phyloP scores from a whole-genome alignment of 2,329 filamentous ascomycete genomes.

The Tolypocladium pustulatum region DNA sequence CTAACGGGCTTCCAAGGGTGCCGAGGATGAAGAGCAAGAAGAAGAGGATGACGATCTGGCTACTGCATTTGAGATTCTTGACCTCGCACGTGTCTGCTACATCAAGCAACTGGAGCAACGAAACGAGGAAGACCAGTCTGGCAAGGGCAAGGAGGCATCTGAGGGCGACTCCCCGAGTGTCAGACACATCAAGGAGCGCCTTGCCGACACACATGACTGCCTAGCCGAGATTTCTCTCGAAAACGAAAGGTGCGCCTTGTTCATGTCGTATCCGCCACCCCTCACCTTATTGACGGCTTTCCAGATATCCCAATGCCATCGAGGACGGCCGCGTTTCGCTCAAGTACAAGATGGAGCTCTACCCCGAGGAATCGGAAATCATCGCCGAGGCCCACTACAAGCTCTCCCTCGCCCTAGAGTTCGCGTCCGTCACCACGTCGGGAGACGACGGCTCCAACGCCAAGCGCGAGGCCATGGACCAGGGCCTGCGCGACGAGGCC shows the following conservation, averaged over 20 bases:
- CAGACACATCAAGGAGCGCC: slow-evolving; percentile 65
- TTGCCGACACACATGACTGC: slow-evolving; percentile 88
- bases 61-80: slow-evolving; percentile 74
- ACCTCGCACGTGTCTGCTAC: slow-evolving; percentile 62
- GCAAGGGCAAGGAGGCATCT: slow-evolving; percentile 31
- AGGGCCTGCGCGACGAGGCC: slow-evolving; percentile 60
- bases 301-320: slow-evolving; percentile 73
- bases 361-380: slow-evolving; percentile 69
- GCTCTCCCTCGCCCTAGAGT: slow-evolving; percentile 88
- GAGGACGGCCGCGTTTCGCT: slow-evolving; percentile 71
- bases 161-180: slow-evolving; percentile 28
- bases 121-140: slow-evolving; percentile 20
- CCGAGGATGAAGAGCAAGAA: slow-evolving; percentile 33
- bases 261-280: not conserved
- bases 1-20: slow-evolving; percentile 8
- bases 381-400: slow-evolving; percentile 95
- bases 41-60: slow-evolving; percentile 65
- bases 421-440: slow-evolving; percentile 65
- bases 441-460: slow-evolving; percentile 34
- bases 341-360: slow-evolving; percentile 67
- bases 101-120: slow-evolving; percentile 39
- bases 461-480: slow-evolving; percentile 49
- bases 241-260: slow-evolving; percentile 58
- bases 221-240: slow-evolving; percentile 96
- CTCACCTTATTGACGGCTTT: slow-evolving; percentile 2